phyloP scores from a whole-genome alignment of 2,329 filamentous ascomycete species.

The Alternaria sp. region DNA sequence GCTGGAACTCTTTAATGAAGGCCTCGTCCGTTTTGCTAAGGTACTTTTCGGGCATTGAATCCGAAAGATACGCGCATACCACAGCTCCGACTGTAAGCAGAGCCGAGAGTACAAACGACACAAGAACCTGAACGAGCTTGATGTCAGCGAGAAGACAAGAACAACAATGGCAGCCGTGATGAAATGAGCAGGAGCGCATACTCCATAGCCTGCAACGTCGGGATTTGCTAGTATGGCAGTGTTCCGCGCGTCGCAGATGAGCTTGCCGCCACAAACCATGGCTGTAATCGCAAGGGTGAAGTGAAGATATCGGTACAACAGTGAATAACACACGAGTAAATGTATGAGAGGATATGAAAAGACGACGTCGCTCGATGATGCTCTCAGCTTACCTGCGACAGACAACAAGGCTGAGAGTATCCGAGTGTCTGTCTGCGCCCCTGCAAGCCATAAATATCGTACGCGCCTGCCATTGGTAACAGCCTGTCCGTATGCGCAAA shows the following conservation, averaged over 20 bases:
- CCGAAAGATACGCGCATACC: constrained; percentile 25
- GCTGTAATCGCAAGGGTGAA: not conserved
- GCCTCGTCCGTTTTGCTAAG: constrained; percentile 22
- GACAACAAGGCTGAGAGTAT: not conserved
- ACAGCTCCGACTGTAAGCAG: constrained; percentile 23
- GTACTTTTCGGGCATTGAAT: constrained; percentile 23
- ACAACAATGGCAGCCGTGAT: not conserved
- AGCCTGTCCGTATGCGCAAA: not conserved
- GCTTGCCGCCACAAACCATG: constrained; percentile 10
- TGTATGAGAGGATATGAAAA: not conserved
- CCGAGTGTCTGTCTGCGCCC: not conserved
- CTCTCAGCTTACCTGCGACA: not conserved
- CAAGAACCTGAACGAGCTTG: constrained; percentile 15
- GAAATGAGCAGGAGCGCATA: constrained; percentile 4
- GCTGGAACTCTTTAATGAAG: constrained; percentile 19
- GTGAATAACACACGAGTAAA: not conserved
- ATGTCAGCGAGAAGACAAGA: not conserved
- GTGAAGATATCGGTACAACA: not conserved
- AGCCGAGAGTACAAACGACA: constrained; percentile 24
- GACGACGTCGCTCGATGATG: not conserved
- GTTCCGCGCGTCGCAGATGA: constrained; percentile 12
- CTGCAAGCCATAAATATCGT: not conserved
- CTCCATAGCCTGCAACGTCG: constrained; percentile 27
- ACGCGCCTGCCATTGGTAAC: not conserved
- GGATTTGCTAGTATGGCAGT: constrained; percentile 14